Evolutionary conservation across 1,284 basidiomycete genomes (phyloP), one percentile per base, ranked within the genome.

Genomic region (Microbotryum lychnidis-dioicae): DNA sequence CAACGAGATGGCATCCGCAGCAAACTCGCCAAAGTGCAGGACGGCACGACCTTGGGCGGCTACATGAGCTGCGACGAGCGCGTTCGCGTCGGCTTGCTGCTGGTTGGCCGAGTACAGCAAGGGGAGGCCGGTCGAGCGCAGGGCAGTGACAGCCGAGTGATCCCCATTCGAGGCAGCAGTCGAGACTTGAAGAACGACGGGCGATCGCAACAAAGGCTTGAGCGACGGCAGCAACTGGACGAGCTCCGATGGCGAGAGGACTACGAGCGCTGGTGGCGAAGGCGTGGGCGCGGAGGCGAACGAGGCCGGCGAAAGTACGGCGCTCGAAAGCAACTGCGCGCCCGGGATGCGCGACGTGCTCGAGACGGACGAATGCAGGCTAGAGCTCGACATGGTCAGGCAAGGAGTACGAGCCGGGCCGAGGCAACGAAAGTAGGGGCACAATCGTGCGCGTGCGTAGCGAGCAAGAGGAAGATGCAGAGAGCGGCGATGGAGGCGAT

Each of bases 121-220:
- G 27, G 73, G 65, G 53, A 73, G 65, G 18, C 75, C 74, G 21
- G 73, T 71, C 48, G 72, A 72, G n/a, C 74, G 70, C 10, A 76
- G 68, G 27, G 70, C 70, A 63, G 75, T 71, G 49, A 75, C 66
- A 53, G 73, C 72, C 50, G 73, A 71, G 67, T 75, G 74, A 60
- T 75, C 72, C 1, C 37, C 37, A 45, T 64, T 69, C 10, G 60
- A 54, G 54, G 66, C 66, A 21, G 9, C 6, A 9, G 65, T 68
- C 56, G 68, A 63, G 56, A 69, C 68, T 47, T 69, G 68, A 27
- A 69, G 9, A 52, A 69, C 68, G 58, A 68, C 31, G 9, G 56
- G 53, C 0, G 64, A 50, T 21, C 58, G 16, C 23, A 57, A 53
- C 54, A 67, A 62, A 2, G 42, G 20, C 54, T 62, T 62, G 42